phyloP scores from a whole-genome alignment of 805 yeast genomes.

The Ogataea paradorogensis region DNA sequence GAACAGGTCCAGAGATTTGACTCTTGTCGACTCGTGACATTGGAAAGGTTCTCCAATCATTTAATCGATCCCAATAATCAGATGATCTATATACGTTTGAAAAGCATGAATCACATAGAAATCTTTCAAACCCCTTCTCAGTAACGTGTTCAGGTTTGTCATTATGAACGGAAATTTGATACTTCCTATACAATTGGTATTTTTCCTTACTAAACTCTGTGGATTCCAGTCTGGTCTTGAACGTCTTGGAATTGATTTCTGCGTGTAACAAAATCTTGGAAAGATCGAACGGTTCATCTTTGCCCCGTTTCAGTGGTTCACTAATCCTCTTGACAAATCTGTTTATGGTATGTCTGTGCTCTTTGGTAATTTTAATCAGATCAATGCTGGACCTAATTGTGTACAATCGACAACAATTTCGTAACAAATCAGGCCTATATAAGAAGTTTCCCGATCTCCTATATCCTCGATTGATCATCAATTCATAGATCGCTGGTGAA shows the following conservation, averaged over 20 bases:
- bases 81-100: conserved; percentile 26
- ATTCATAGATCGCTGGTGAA: conserved; percentile 54
- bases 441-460: conserved; percentile 71
- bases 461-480: conserved; percentile 67
- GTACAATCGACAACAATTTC: conserved; percentile 77
- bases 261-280: conserved; percentile 13
- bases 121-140: conserved; percentile 51
- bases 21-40: conserved; percentile 1
- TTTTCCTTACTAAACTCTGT: conserved; percentile 55
- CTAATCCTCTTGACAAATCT: conserved; percentile 47
- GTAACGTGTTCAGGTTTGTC: conserved; percentile 51
- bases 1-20: conserved; percentile 54
- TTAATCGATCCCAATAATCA: conserved; percentile 40
- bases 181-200: conserved; percentile 57
- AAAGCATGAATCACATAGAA: conserved; percentile 72
- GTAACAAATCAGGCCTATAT: conserved; percentile 57
- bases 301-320: neutral
- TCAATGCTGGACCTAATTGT: conserved; percentile 64
- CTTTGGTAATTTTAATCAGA: conserved; percentile 52
- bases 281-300: conserved; percentile 17
- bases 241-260: conserved; percentile 17
- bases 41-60: conserved; percentile 34
- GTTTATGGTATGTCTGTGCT: conserved; percentile 62
- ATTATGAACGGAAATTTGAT: conserved; percentile 69
- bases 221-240: conserved; percentile 49